phyloP scores from a whole-genome alignment of 768 basidiomycete species.

The Phallus indusiatus region DNA sequence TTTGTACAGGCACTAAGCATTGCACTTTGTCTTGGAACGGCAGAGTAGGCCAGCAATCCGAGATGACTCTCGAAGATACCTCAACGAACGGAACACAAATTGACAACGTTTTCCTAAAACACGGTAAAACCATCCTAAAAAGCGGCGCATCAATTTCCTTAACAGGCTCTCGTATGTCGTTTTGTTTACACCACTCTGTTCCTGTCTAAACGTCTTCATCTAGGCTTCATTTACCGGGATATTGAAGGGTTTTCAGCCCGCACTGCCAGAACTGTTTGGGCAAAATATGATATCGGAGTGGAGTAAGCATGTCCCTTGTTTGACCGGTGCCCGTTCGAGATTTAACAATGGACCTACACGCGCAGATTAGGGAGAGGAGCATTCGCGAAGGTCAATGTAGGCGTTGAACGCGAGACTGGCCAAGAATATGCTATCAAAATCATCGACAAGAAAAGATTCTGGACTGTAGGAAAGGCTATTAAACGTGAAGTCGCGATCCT shows the following conservation, averaged over 20 bases:
- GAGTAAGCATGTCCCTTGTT: constrained; percentile 23
- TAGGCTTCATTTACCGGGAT: constrained; percentile 69
- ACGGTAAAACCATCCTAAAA: background rate
- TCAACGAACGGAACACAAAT: constrained; percentile 69
- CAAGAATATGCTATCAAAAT: constrained; percentile 83
- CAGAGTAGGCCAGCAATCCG: constrained; percentile 27
- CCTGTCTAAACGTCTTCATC: constrained; percentile 46
- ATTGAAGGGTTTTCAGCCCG: constrained; percentile 34
- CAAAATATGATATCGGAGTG: constrained; percentile 52
- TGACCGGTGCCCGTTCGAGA: background rate
- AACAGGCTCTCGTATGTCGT: background rate
- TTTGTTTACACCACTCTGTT: background rate
- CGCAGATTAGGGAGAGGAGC: constrained; percentile 70
- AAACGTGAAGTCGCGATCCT: constrained; percentile 17
- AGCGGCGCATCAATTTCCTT: background rate
- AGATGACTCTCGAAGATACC: constrained; percentile 42
- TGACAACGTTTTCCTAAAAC: background rate
- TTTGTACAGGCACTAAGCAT: constrained; percentile 44
- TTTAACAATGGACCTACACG: background rate
- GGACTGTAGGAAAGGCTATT: constrained; percentile 22
- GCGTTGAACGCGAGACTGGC: constrained; percentile 61
- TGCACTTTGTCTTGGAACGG: constrained; percentile 55
- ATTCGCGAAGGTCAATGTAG: constrained; percentile 86
- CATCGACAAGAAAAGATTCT: constrained; percentile 44
- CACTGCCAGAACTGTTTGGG: constrained; percentile 46